Evolutionary conservation across 1,284 basidiomycete species (phyloP), one percentile per base, ranked within the genome.

Genomic region (Blastosporella zonata): DNA sequence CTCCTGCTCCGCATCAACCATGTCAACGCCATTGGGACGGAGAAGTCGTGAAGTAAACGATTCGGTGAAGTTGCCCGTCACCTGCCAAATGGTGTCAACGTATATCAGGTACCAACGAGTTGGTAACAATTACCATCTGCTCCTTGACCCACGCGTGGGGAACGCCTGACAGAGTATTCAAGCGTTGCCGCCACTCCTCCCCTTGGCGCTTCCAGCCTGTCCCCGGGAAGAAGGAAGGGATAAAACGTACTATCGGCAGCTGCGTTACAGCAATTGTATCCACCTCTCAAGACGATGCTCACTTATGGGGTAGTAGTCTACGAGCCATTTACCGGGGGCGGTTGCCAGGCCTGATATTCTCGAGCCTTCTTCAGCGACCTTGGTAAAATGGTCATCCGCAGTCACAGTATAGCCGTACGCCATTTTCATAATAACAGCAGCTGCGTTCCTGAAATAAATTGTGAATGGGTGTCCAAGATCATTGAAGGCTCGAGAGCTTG

Each of bases 301-400:
- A 75, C 73, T 50, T 18, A 70, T 61, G 10, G 73, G 74, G 51
- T 63, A 64, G 41, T 68, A 69, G 57, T 77, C 73, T 0, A 75
- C 74, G 1, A 74, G 61, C 73, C 73, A 75, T 20, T 66, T 61
- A 13, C 74, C 74, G 18, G 72, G 72, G 9, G 66, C 59, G 44
- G 65, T 59, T 4, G 72, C 72, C 56, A 60, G 63, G 13, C 67
- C 68, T 17, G 72, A 70, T 39, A 75, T 72, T 36, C 64, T 67
- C 1, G 66, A 62, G 0, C 67, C 55, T 52, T 76, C 72, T 44
- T 74, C 69, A 0, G 69, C 70, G 2, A 71, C 60, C n/a, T 60
- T 54, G 41, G 75, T 67, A 49, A 75, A 74, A 0, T 57, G 62
- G 52, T 75, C 74, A 29, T 71, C 59, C 2, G 60, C 59, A 15